Base-by-base conservation (phyloP, 2,329 filamentous ascomycete genomes). In the Alternaria dauci region DNA sequence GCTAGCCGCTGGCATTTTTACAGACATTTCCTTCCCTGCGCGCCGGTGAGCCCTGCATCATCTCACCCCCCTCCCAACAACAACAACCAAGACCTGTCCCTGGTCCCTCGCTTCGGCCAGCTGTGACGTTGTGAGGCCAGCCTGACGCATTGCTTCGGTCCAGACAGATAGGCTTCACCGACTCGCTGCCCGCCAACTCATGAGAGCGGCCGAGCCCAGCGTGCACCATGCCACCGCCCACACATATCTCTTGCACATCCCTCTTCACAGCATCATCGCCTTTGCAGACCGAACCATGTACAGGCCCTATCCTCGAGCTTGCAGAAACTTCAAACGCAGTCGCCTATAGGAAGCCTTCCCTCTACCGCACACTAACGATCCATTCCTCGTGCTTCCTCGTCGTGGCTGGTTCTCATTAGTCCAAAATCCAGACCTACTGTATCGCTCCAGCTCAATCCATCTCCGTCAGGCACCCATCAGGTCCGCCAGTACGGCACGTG, bases 361-460 rank as follows among this genome's bases (percentile, higher is more conserved):
- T 53, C 43, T 67, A 61, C 67, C 69, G 59, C 67, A 55, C 46
- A 56, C 46, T 56, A 51, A 34, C n/a, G 55, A 8, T 58, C 60
- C 62, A 61, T 56, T 66, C 43, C 59, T 61, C 43, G 62, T 61
- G 61, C 58, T 59, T 46, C 39, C 60, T 47, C 65, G 58, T 73
- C 72, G 73, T 75, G 73, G 71, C 72, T 67, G 52, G 25, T 68
- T 66, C 63, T 71, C 59, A 74, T 76, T 74, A 72, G 72, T 67
- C 59, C 58, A 51, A 20, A 39, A 32, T 59, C 52, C 43, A 52
- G 60, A 58, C 56, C 58, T 66, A 52, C 59, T 56, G 51, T 66
- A 52, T 59, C 58, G 51, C 57, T 55, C 46, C 53, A 60, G 39
- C 55, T 26, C 61, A 55, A 44, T 63, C 61, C 54, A 44, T 63